phyloP scores from a whole-genome alignment of 2,329 filamentous ascomycete species.

The Epichloe sp. region DNA sequence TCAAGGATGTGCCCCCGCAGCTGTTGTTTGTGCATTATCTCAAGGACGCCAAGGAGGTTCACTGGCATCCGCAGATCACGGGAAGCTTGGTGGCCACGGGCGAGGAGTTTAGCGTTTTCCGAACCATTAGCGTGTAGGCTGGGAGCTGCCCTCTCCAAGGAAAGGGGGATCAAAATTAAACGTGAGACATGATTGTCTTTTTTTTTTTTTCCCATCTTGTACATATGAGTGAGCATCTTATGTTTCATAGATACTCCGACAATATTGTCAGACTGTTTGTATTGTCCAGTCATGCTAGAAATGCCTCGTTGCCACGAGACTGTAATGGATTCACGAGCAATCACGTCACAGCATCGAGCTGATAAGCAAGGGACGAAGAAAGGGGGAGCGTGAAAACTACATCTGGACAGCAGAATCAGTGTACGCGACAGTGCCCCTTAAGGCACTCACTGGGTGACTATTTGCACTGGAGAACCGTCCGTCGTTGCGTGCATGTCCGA shows the following conservation, averaged over 20 bases:
- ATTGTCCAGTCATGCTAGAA: too few relatives aligned
- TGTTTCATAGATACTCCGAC: background rate
- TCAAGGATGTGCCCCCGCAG: conserved; percentile 85
- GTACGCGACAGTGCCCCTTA: conserved; percentile 9
- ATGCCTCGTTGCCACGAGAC: too few relatives aligned
- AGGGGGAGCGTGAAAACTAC: too few relatives aligned
- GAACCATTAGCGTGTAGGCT: conserved; percentile 64
- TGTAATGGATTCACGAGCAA: too few relatives aligned
- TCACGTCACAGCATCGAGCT: too few relatives aligned
- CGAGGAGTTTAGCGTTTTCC: conserved; percentile 74
- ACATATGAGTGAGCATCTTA: conserved; percentile 1
- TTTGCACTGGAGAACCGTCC: too few relatives aligned
- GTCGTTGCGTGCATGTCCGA: too few relatives aligned
- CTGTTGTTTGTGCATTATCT: conserved; percentile 94
- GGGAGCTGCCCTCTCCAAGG: background rate
- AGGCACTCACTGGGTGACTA: too few relatives aligned
- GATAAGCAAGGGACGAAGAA: too few relatives aligned
- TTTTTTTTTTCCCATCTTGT: background rate
- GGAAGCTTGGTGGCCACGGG: conserved; percentile 84
- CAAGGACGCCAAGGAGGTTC: conserved; percentile 85
- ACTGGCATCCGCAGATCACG: conserved; percentile 96
- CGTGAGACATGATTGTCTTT: background rate
- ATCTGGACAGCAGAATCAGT: too few relatives aligned
- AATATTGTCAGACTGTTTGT: background rate
- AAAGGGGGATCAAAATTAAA: too few relatives aligned